Percentiles rank a stretch among this genome's conserved stretches.
Evolutionary conservation across 192 early-diverging fungal species (phyloP).

Genomic region (Coemansia sp.): DNA sequence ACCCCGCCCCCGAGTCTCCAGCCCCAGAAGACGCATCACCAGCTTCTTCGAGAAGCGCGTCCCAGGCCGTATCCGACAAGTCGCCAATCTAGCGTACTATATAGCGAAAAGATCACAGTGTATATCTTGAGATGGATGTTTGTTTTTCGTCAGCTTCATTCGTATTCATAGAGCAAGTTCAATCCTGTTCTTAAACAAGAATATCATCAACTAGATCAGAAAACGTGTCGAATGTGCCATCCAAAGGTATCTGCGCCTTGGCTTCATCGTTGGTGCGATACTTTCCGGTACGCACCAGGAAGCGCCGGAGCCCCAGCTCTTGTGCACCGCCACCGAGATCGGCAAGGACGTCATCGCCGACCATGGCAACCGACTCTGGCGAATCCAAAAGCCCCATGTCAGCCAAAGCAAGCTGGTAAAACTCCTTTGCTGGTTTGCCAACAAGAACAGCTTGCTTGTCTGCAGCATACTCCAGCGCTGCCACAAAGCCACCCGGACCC

Average conservation of each 20-base stretch:
- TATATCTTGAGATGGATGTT: neutral
- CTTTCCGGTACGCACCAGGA: constrained; percentile 78
- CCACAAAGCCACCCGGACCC: constrained; percentile 89
- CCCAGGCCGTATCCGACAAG: neutral
- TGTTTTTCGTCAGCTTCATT: neutral
- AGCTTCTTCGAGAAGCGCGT: neutral
- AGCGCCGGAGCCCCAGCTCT: constrained; percentile 66
- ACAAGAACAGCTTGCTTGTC: constrained; percentile 67
- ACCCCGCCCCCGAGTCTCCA: constrained; percentile 1
- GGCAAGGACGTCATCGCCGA: constrained; percentile 84
- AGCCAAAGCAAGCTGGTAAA: constrained; percentile 75
- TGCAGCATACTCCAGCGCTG: constrained; percentile 78
- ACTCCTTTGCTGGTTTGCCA: constrained; percentile 76
- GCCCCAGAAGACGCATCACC: neutral
- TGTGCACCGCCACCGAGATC: constrained; percentile 82
- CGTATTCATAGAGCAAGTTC: too few species aligned
- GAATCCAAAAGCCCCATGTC: constrained; percentile 59
- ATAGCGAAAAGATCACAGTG: neutral
- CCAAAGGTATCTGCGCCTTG: constrained; percentile 44
- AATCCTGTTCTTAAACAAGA: constrained; percentile 31
- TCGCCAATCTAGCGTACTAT: neutral
- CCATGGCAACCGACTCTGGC: constrained; percentile 69
- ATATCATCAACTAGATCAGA: constrained; percentile 65
- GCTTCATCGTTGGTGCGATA: constrained; percentile 74
- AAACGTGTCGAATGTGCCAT: constrained; percentile 65